Conservation (phyloP, 139 green algal genomes). For the Chlamydomonas urium region DNA sequence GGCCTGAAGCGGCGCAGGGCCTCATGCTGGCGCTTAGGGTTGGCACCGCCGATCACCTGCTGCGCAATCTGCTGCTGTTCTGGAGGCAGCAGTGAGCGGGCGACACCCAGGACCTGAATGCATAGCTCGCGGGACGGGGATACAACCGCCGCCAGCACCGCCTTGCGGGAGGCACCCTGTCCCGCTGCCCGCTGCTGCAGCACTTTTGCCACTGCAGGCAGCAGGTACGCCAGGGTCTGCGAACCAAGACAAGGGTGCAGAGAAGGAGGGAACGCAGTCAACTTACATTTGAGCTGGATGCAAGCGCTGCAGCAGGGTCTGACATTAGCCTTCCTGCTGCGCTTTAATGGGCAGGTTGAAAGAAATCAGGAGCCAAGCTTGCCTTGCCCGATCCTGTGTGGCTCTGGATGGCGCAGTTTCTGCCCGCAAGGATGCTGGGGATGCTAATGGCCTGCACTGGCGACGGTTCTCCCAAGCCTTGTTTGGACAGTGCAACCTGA, state of each 20-base stretch:
- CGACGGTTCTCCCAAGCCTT: slow-evolving; percentile 39
- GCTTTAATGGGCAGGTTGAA: not conserved
- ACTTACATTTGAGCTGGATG: no score
- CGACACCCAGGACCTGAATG: slow-evolving; percentile 88
- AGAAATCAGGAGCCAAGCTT: slow-evolving; percentile 1
- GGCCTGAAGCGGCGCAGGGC: slow-evolving; percentile 73
- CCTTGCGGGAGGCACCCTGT: not conserved
- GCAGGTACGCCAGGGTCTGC: slow-evolving; percentile 91
- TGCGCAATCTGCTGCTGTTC: slow-evolving; percentile 34
- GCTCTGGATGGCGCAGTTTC: slow-evolving; percentile 74
- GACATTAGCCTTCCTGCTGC: no score
- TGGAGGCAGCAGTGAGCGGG: slow-evolving; percentile 60
- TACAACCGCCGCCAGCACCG: not conserved
- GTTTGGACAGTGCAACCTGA: no score
- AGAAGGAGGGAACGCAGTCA: no score
- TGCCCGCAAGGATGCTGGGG: slow-evolving; percentile 55
- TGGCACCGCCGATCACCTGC: slow-evolving; percentile 93
- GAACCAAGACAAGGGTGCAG: not conserved
- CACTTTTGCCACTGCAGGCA: slow-evolving; percentile 72
- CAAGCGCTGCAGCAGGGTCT: no score
- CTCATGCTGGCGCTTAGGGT: slow-evolving; percentile 69
- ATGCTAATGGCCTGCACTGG: slow-evolving; percentile 69
- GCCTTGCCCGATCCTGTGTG: slow-evolving; percentile 93
- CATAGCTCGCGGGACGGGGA: slow-evolving; percentile 76
- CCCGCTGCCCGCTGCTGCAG: slow-evolving; percentile 34